phyloP scores from a whole-genome alignment of 345 rosid species.

The Camelina neglecta region DNA sequence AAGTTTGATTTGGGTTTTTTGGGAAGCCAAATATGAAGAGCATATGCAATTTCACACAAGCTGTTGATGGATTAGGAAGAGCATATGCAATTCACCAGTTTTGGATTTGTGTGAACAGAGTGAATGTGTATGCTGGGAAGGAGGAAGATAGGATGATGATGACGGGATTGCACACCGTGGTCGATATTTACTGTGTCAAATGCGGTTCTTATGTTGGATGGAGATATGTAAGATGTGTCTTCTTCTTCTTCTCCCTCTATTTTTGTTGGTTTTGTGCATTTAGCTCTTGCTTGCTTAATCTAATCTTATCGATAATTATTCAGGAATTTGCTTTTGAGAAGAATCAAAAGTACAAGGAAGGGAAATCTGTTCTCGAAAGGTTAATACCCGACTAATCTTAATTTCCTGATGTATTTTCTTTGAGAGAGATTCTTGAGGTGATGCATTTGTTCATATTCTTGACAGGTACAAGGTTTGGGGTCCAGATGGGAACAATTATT shows the following conservation, averaged over 20 bases:
- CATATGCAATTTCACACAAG: not conserved
- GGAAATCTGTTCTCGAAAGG: slow-evolving; percentile 83
- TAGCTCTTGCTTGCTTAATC: slow-evolving; percentile 22
- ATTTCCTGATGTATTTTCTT: not conserved
- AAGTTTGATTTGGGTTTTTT: slow-evolving; percentile 8
- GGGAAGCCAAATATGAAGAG: not conserved
- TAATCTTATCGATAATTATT: slow-evolving; percentile 1
- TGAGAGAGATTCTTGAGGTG: slow-evolving; percentile 45
- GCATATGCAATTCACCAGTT: slow-evolving; percentile 1
- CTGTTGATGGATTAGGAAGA: not conserved
- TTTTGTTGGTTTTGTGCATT: slow-evolving; percentile 40
- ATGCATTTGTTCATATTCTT: slow-evolving; percentile 42
- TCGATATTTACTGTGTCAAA: slow-evolving; percentile 83
- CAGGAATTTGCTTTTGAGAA: slow-evolving; percentile 75
- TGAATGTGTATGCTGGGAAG: slow-evolving; percentile 71
- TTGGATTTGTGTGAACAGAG: slow-evolving; percentile 50
- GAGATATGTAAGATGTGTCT: slow-evolving; percentile 72
- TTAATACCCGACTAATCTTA: not conserved
- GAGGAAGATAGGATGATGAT: slow-evolving; percentile 87
- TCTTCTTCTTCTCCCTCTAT: slow-evolving; percentile 21
- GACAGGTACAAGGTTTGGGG: slow-evolving; percentile 71
- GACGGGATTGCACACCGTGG: slow-evolving; percentile 89
- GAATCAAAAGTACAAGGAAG: slow-evolving; percentile 79
- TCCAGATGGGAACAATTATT: slow-evolving; percentile 60
- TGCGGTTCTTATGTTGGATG: slow-evolving; percentile 87